These are phyloP conservation scores for Leccinum fallax DNA, from an alignment of 1,284 basidiomycete genomes.

Conservation along the genomic window DNA sequence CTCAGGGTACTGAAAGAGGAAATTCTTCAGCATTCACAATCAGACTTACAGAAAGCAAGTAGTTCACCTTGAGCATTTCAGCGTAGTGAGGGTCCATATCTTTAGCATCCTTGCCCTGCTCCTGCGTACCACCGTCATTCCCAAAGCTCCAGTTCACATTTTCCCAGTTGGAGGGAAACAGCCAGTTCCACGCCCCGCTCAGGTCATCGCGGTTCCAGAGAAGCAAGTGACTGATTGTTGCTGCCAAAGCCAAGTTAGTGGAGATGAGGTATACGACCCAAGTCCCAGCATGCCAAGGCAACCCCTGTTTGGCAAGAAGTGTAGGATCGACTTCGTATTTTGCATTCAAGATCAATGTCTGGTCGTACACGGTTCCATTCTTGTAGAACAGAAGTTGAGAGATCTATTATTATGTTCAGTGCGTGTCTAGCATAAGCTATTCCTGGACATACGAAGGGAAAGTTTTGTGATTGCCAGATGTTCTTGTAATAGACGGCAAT, in stretches of 20 bases:
- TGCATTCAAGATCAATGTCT: constrained; percentile 49
- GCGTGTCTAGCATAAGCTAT: neutral
- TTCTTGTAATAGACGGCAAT: constrained; percentile 46
- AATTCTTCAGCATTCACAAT: neutral
- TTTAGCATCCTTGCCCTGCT: constrained; percentile 27
- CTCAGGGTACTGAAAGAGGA: constrained; percentile 43
- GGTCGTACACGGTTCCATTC: constrained; percentile 51
- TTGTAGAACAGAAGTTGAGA: constrained; percentile 55
- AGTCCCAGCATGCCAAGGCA: constrained; percentile 39
- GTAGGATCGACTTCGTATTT: constrained; percentile 49
- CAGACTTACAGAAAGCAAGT: neutral
- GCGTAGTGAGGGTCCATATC: constrained; percentile 54
- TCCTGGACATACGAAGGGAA: constrained; percentile 47
- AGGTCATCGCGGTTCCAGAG: constrained; percentile 54
- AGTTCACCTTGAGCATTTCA: constrained; percentile 51
- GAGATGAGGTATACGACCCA: constrained; percentile 44
- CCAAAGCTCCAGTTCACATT: constrained; percentile 49
- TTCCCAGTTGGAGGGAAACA: constrained; percentile 29
- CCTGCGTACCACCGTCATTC: constrained; percentile 42
- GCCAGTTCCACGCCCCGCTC: constrained; percentile 46
- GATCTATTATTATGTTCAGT: constrained; percentile 29
- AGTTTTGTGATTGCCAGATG: constrained; percentile 48
- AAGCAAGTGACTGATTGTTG: constrained; percentile 53
- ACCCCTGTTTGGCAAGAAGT: constrained; percentile 45
- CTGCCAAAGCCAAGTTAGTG: constrained; percentile 41